Evolutionary conservation across 148 eudicot genomes (phyloP).

Genomic region (Cornus suecica): DNA sequence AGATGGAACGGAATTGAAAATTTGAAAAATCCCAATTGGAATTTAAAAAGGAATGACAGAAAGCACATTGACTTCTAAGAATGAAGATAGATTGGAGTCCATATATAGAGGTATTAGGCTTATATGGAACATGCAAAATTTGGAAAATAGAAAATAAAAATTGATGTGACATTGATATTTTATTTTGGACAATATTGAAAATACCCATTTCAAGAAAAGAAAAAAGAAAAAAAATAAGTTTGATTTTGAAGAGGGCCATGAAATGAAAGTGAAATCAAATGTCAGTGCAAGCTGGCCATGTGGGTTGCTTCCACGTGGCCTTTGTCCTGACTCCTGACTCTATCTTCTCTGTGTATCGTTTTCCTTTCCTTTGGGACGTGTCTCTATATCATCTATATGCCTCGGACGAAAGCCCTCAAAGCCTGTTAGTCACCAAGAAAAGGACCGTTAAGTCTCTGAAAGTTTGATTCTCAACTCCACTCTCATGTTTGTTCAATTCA

Average conservation of each 20-base stretch:
- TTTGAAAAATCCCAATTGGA: neutral
- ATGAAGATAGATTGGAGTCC: neutral
- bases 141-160: neutral
- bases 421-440: neutral
- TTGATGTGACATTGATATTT: neutral
- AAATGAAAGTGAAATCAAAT: neutral
- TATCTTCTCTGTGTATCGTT: neutral
- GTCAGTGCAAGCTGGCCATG: neutral
- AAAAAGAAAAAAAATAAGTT: neutral
- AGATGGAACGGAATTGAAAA: neutral
- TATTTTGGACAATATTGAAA: neutral
- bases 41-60: neutral
- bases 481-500: neutral
- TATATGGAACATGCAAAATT: neutral
- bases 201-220: neutral
- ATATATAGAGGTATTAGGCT: neutral
- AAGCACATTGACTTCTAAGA: neutral
- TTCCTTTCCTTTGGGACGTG: neutral
- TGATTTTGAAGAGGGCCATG: neutral
- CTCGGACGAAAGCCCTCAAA: neutral
- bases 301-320: neutral
- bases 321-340: neutral
- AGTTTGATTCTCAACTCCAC: neutral
- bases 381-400: neutral
- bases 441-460: neutral